Evolutionary conservation across 495 filamentous ascomycete species (phyloP).

Genomic region (Aspergillus sclerotiicarbonarius): DNA sequence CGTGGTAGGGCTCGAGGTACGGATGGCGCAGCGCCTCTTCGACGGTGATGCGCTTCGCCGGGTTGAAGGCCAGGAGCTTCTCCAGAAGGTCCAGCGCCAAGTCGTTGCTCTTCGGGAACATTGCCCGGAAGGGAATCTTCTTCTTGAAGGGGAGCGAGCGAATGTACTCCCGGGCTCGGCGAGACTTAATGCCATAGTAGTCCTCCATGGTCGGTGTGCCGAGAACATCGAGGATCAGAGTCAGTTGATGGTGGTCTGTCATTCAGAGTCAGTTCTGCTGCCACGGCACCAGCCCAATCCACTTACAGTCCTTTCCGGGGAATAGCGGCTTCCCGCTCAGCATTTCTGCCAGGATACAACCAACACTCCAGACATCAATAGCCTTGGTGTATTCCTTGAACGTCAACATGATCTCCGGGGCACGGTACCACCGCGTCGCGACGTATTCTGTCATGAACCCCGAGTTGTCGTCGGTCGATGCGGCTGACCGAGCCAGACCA

Average conservation of each 20-base stretch:
- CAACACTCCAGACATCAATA: conserved; percentile 99
- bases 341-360: conserved; percentile 99
- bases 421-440: conserved; percentile 97
- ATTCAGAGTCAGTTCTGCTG: conserved; percentile 10
- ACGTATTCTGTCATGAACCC: conserved; percentile 99
- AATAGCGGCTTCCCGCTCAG: conserved; percentile 97
- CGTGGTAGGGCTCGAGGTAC: conserved; percentile 98
- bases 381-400: conserved; percentile 99
- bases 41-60: conserved; percentile 95
- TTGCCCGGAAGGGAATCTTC: conserved; percentile 95
- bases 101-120: conserved; percentile 97
- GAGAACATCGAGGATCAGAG: conserved; percentile 94
- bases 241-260: conserved; percentile 95
- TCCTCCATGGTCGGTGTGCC: conserved; percentile 99
- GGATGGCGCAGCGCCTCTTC: conserved; percentile 97
- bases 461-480: conserved; percentile 95
- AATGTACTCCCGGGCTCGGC: conserved; percentile 97
- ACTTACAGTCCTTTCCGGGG: conserved; percentile 97
- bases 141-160: conserved; percentile 99
- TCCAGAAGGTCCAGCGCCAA: conserved; percentile 91
- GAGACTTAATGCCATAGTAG: conserved; percentile 99
- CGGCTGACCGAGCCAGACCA: conserved; percentile 88
- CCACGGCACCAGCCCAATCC: background rate
- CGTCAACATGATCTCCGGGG: conserved; percentile 99
- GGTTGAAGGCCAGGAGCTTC: conserved; percentile 96